A percentile compares a stretch with the other conserved stretches of the same genome.
These are phyloP conservation scores for Leishmania turanica DNA, from an alignment of 208 protist genomes.

Conservation along the genomic window DNA sequence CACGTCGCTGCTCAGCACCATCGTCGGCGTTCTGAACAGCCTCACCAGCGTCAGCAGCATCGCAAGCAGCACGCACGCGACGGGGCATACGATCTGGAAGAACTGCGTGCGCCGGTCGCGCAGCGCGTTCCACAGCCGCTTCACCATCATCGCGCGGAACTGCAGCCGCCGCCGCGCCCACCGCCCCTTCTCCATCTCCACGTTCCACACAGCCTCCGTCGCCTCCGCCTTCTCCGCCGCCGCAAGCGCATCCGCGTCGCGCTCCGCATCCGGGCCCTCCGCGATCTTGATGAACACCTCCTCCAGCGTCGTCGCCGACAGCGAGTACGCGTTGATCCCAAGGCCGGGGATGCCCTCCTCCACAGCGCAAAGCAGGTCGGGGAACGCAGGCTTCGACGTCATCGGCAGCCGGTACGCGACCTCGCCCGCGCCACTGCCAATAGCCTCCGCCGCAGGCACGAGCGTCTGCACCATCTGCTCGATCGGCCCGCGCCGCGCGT, in stretches of 20 bases:
- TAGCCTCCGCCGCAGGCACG: conserved; percentile 37
- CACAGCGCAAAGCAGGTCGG: conserved; percentile 43
- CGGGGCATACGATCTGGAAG: conserved; percentile 65
- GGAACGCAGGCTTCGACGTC: conserved; percentile 40
- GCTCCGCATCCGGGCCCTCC: conserved; percentile 7
- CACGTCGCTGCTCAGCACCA: conserved; percentile 32
- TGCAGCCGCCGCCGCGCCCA: conserved; percentile 30
- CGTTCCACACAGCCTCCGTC: background rate
- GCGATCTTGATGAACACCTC: conserved; percentile 74
- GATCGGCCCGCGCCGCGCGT: conserved; percentile 26
- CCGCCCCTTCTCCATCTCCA: conserved; percentile 24
- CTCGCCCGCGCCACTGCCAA: conserved; percentile 43
- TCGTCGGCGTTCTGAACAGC: conserved; percentile 4
- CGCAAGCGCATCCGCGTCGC: background rate
- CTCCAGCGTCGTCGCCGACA: conserved; percentile 77
- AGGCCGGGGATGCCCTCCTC: conserved; percentile 34
- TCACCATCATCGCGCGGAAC: conserved; percentile 48
- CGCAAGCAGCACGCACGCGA: conserved; percentile 57
- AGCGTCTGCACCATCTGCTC: conserved; percentile 25
- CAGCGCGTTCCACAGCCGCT: conserved; percentile 51
- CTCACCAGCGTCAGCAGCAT: conserved; percentile 49
- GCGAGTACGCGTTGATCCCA: conserved; percentile 51
- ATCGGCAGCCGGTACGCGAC: conserved; percentile 59
- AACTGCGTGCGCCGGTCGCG: conserved; percentile 56
- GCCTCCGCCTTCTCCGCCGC: background rate